These are phyloP conservation scores for Axilococcus clingmanii DNA, from an alignment of 139 green algal species.

Conservation along the genomic window DNA sequence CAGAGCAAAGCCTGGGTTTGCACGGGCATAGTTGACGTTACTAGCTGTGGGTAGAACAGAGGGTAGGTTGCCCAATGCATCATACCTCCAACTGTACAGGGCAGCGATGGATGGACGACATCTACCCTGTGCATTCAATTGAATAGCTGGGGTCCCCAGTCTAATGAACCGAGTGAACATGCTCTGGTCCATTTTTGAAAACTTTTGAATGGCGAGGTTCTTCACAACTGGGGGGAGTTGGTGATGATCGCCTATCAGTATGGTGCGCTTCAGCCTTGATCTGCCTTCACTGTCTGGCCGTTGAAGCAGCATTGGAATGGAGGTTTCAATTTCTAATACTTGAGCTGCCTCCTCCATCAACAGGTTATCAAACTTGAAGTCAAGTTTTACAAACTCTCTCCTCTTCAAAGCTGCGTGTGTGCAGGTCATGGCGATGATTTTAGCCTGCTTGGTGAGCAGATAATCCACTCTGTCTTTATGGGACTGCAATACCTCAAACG, in stretches of 20 bases:
- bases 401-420: slow-evolving; percentile 95
- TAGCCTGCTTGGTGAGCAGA: slow-evolving; percentile 92
- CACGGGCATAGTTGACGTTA: slow-evolving; percentile 36
- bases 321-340: slow-evolving; percentile 98
- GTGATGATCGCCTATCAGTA: slow-evolving; percentile 96
- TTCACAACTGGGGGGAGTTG: slow-evolving; percentile 98
- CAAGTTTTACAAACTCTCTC: slow-evolving; percentile 87
- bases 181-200: slow-evolving; percentile 82
- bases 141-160: slow-evolving; percentile 84
- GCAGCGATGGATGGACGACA: slow-evolving; percentile 71
- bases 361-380: slow-evolving; percentile 95
- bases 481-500: slow-evolving; percentile 92
- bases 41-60: slow-evolving; percentile 53
- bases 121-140: slow-evolving; percentile 91
- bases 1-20: slow-evolving; percentile 83
- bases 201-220: slow-evolving; percentile 92
- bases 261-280: slow-evolving; percentile 66
- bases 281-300: slow-evolving; percentile 32
- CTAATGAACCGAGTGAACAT: slow-evolving; percentile 96
- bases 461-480: slow-evolving; percentile 76
- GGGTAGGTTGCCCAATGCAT: slow-evolving; percentile 77
- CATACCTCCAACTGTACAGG: slow-evolving; percentile 97
- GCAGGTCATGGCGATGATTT: slow-evolving; percentile 99
- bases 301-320: slow-evolving; percentile 93
- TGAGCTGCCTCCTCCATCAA: slow-evolving; percentile 97